Conservation (phyloP, 345 rosid genomes). For the Populus euphratica region DNA sequence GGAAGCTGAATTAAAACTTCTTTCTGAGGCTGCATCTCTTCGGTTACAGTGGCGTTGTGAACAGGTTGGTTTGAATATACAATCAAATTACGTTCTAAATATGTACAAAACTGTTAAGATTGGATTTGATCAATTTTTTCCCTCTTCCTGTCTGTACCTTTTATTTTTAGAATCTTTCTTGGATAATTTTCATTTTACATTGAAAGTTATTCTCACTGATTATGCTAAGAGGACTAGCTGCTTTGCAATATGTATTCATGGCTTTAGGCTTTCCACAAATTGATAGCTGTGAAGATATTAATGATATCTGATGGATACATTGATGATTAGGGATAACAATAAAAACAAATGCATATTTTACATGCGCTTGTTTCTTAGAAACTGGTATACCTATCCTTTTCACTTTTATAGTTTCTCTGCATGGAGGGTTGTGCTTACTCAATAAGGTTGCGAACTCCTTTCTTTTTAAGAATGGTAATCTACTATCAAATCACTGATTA, state of each 20-base stretch:
- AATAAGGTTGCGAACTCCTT: not conserved
- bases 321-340: not conserved
- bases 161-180: not conserved
- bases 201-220: not conserved
- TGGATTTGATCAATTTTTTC: not conserved
- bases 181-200: not conserved
- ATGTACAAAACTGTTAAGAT: not conserved
- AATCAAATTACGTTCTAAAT: not conserved
- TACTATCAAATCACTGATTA: not conserved
- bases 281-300: not conserved
- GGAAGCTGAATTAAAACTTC: slow-evolving; percentile 68
- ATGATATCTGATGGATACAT: not conserved
- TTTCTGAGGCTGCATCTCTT: slow-evolving; percentile 74
- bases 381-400: not conserved
- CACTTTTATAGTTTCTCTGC: not conserved
- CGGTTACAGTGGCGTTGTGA: slow-evolving; percentile 76
- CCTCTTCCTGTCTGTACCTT: not conserved
- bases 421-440: not conserved
- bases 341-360: not conserved
- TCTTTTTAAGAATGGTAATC: not conserved
- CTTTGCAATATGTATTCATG: not conserved
- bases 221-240: not conserved
- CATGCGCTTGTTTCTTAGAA: not conserved
- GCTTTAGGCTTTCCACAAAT: not conserved
- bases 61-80: slow-evolving; percentile 52